These are phyloP conservation scores for Aspergillus taichungensis DNA, from an alignment of 495 filamentous ascomycete genomes.

Conservation along the genomic window DNA sequence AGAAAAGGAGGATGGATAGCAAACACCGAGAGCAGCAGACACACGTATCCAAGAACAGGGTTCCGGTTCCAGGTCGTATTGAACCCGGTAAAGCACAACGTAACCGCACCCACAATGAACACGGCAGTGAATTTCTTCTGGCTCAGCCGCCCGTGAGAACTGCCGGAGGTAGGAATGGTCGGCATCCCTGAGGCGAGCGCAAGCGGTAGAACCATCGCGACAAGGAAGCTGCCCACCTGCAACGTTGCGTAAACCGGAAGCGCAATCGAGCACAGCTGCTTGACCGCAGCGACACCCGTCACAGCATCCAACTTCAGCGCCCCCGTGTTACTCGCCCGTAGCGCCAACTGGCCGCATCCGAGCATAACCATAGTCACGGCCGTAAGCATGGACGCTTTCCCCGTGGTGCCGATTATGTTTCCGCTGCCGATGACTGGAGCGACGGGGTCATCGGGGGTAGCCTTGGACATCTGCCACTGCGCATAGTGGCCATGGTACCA, in stretches of 20 bases:
- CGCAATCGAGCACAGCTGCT: constrained; percentile 28
- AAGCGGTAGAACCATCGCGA: constrained; percentile 41
- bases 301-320: constrained; percentile 12
- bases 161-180: constrained; percentile 8
- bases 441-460: background rate
- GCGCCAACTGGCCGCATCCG: constrained; percentile 17
- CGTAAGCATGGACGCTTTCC: constrained; percentile 8
- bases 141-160: constrained; percentile 13
- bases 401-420: constrained; percentile 3
- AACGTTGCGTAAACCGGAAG: constrained; percentile 50
- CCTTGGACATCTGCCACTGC: constrained; percentile 7
- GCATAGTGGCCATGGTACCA: constrained; percentile 31
- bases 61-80: constrained; percentile 25
- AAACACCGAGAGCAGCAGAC: constrained; percentile 36
- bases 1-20: constrained; percentile 33
- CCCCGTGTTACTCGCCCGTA: background rate
- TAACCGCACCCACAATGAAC: constrained; percentile 16
- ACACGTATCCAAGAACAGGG: constrained; percentile 36
- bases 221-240: constrained; percentile 46
- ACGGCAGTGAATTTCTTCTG: constrained; percentile 23
- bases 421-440: background rate
- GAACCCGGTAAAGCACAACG: constrained; percentile 27
- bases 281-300: constrained; percentile 11
- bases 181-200: constrained; percentile 35
- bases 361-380: constrained; percentile 20